These are phyloP conservation scores for Jacaranda copaia DNA, from an alignment of 257 asterid genomes.

Conservation along the genomic window DNA sequence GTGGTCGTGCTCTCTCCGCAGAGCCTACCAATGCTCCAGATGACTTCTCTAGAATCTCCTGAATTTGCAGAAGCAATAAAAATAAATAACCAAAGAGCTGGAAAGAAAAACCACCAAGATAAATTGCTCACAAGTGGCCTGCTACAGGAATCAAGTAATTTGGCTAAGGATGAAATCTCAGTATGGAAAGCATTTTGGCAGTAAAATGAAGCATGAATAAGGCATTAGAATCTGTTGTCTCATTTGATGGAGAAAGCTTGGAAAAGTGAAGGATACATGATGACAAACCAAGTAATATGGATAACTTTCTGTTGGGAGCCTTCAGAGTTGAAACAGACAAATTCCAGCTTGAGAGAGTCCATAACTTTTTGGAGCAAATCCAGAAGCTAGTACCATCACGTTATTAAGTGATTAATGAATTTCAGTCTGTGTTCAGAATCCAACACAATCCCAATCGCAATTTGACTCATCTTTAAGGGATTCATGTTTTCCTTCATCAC, in stretches of 20 bases:
- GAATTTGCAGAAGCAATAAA: conserved; percentile 33
- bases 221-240: background rate
- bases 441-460: conserved; percentile 7
- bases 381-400: background rate
- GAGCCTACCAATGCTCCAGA: conserved; percentile 56
- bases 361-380: background rate
- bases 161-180: conserved; percentile 25
- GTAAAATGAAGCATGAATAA: conserved; percentile 1
- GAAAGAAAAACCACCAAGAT: conserved; percentile 24
- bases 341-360: background rate
- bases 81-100: conserved; percentile 28
- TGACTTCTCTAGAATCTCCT: conserved; percentile 79
- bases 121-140: conserved; percentile 19
- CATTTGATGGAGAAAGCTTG: conserved; percentile 6
- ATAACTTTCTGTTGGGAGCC: conserved; percentile 9
- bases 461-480: background rate
- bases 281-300: conserved; percentile 2
- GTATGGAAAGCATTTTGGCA: conserved; percentile 14
- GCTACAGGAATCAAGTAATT: conserved; percentile 26
- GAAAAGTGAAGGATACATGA: background rate
- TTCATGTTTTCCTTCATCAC: conserved; percentile 11
- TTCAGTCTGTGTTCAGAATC: background rate
- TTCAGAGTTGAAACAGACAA: conserved; percentile 1
- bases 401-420: background rate
- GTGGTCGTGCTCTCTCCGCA: conserved; percentile 46